phyloP scores from a whole-genome alignment of 805 yeast genomes.

The Starmerella vaccinii region DNA sequence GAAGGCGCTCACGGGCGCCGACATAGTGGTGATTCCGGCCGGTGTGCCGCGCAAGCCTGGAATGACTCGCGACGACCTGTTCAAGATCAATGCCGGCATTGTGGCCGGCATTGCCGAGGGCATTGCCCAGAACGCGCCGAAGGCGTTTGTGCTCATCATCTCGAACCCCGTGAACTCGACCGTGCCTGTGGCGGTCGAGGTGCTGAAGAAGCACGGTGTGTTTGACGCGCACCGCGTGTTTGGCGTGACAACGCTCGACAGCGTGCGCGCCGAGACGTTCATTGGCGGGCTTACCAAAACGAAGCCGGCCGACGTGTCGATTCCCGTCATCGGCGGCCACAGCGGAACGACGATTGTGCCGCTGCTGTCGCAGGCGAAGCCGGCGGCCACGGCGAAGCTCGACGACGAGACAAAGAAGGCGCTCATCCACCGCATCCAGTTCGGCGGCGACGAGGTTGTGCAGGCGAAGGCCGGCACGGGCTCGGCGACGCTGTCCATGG shows the following conservation, averaged over 20 bases:
- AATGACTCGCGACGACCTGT: constrained; percentile 84
- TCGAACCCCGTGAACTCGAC: constrained; percentile 93
- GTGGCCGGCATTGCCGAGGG: constrained; percentile 64
- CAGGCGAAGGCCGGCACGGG: constrained; percentile 91
- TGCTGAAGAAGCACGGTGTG: constrained; percentile 54
- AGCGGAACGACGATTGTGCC: constrained; percentile 94
- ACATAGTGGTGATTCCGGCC: constrained; percentile 82
- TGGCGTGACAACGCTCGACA: constrained; percentile 84
- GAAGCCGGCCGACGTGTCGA: constrained; percentile 40
- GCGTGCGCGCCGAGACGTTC: constrained; percentile 79
- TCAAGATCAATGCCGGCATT: constrained; percentile 74
- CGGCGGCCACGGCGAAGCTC: constrained; percentile 31
- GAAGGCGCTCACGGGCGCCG: constrained; percentile 65
- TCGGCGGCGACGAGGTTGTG: constrained; percentile 95
- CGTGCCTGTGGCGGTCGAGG: constrained; percentile 79
- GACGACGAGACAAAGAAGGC: constrained; percentile 37
- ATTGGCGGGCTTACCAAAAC: constrained; percentile 44
- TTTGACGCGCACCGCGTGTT: constrained; percentile 64
- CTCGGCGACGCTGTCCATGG: constrained; percentile 93
- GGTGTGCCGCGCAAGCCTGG: constrained; percentile 93
- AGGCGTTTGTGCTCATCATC: constrained; percentile 69
- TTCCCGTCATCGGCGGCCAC: constrained; percentile 88
- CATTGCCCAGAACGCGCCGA: constrained; percentile 59
- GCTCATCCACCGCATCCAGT: constrained; percentile 81
- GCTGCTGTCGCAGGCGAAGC: constrained; percentile 43